Conservation (phyloP, 352 stramenopile species). For the Phytopythium delawarense region DNA sequence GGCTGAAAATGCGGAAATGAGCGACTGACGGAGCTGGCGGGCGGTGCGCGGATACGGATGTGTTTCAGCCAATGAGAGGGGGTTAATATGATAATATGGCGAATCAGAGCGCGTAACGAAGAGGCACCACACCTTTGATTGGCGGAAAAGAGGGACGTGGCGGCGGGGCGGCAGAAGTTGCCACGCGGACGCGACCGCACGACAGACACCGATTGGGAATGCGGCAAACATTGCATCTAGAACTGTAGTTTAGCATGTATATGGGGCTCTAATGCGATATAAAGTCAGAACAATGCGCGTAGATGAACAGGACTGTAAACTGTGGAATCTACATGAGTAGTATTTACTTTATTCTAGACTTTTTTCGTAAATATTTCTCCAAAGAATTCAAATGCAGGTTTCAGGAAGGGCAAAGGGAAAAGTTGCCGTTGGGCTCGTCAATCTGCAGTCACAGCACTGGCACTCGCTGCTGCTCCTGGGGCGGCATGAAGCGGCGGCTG, state of each 20-base stretch:
- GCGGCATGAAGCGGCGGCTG: conserved; percentile 39
- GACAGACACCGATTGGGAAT: conserved; percentile 5
- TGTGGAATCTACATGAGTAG: neutral
- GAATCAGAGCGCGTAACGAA: no score
- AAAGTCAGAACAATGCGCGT: no score
- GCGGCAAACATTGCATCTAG: conserved; percentile 9
- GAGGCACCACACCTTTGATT: neutral
- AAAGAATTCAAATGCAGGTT: neutral
- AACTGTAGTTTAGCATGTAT: neutral
- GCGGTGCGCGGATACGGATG: neutral
- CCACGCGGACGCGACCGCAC: conserved; percentile 5
- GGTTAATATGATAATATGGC: no score
- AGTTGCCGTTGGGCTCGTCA: conserved; percentile 7
- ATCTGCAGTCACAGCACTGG: neutral
- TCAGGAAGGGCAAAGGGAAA: neutral
- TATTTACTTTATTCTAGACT: neutral
- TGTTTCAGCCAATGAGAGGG: neutral
- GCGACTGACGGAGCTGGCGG: neutral
- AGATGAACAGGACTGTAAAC: no score
- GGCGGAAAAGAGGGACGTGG: neutral
- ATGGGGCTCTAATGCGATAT: no score
- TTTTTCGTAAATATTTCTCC: neutral
- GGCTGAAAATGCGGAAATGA: conserved; percentile 8
- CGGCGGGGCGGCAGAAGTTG: neutral
- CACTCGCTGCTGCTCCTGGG: neutral